Conservation (phyloP, 495 filamentous ascomycete genomes). For the Hyaloscypha finlandica region DNA sequence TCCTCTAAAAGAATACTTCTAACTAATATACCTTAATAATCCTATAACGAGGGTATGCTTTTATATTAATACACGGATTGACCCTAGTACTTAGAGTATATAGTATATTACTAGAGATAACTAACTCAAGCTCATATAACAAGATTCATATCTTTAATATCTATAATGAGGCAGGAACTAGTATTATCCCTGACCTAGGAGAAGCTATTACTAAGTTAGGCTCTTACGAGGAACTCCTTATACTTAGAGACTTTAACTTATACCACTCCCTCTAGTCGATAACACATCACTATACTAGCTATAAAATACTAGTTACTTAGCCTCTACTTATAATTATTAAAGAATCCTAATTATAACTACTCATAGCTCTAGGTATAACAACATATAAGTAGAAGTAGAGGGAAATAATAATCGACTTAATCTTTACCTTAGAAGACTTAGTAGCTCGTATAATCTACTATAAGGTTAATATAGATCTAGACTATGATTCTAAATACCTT, state of each 20-base stretch:
- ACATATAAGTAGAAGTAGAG: conserved; percentile 14
- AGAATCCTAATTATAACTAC: conserved; percentile 15
- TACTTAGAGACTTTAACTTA: conserved; percentile 36
- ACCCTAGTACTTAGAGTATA: conserved; percentile 25
- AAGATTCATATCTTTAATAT: conserved; percentile 24
- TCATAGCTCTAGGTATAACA: conserved; percentile 10
- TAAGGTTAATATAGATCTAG: not conserved
- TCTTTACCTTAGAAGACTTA: not conserved
- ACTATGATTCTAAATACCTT: not conserved
- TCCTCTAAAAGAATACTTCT: conserved; percentile 5
- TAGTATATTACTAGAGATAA: conserved; percentile 24
- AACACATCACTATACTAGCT: conserved; percentile 11
- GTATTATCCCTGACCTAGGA: conserved; percentile 7
- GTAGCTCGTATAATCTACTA: not conserved
- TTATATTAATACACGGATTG: conserved; percentile 28
- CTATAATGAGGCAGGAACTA: conserved; percentile 21
- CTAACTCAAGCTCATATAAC: conserved; percentile 16
- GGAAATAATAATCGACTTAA: conserved; percentile 2
- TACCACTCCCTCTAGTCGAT: conserved; percentile 27
- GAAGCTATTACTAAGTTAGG: conserved; percentile 15
- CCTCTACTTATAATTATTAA: conserved; percentile 18
- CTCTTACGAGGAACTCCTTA: conserved; percentile 17
- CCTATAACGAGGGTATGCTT: conserved; percentile 22
- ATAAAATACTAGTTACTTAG: conserved; percentile 21
- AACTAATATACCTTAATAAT: conserved; percentile 11